Base-by-base conservation (phyloP, 352 stramenopile genomes). In the Phytophthora pisi region DNA sequence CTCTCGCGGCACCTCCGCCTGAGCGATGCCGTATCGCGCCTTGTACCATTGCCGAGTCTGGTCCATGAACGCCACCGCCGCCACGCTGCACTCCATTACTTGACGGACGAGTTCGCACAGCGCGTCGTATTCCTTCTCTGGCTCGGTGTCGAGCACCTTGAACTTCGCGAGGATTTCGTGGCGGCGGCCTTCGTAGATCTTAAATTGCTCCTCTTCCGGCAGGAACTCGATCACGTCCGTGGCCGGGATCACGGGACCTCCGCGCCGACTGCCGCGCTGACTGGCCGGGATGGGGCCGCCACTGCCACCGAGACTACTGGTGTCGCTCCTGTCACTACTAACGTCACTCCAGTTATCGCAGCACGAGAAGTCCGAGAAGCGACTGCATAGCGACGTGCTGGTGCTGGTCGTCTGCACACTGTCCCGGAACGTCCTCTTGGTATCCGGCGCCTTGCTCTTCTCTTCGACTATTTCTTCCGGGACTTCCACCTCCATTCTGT, bases 11-110 rank as follows among this genome's bases (percentile, higher is more conserved):
- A 93, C 54, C 42, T 88, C 77, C 0, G 72, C 56, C 63, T 91
- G 84, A 2, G 83, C 77, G 38, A 93, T 89, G 4, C 86, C 84
- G n/a, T 88, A 78, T 9, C 84, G 80, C 38, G 86, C 67, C 61
- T 91, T 89, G 76, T 90, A 93, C 83, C 82, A 91, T 65, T 95
- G 86, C 5, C 66, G 68, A 15, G 67, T 79, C 15, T 69, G 57
- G 18, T 86, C 80, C 61, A 95, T 83, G 49, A 93, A 91, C 3
- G 68, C 82, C 8, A 95, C 82, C 1, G 84, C 86, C 1, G 86
- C 86, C 11, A 93, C 84, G 23, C 65, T 77, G 38, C 78, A 86
- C 20, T 86, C 64, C 16, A 93, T 71, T 3, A 84, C 83, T 31
- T 81, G 77, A 16, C 82, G 83, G 11, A 86, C 81, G 1, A 91